phyloP scores from a whole-genome alignment of 1,284 basidiomycete genomes.

The Grifola frondosa region DNA sequence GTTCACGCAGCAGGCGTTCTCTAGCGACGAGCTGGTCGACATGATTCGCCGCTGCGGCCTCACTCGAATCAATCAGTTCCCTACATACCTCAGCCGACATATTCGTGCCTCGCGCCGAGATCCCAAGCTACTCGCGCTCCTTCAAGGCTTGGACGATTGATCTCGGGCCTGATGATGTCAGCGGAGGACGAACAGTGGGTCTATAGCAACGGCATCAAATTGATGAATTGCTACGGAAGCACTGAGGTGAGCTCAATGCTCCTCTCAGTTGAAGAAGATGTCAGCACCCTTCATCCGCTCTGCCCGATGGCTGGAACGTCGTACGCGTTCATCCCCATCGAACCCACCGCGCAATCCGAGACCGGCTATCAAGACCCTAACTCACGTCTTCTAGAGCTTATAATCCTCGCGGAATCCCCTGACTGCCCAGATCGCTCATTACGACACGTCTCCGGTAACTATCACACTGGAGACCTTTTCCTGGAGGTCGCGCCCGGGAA shows the following conservation, averaged over 20 bases:
- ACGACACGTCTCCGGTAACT: conserved; percentile 58
- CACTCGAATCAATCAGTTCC: conserved; percentile 70
- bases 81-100: conserved; percentile 61
- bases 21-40: conserved; percentile 64
- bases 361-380: conserved; percentile 49
- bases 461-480: conserved; percentile 76
- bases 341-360: conserved; percentile 33
- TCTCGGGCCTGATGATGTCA: conserved; percentile 58
- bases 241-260: conserved; percentile 72
- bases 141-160: conserved; percentile 59
- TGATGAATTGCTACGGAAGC: conserved; percentile 71
- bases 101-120: conserved; percentile 59
- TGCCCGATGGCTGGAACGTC: conserved; percentile 54
- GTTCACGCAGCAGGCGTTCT: conserved; percentile 60
- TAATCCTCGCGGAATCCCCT: conserved; percentile 59
- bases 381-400: conserved; percentile 57
- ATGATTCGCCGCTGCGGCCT: conserved; percentile 68
- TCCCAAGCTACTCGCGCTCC: conserved; percentile 56
- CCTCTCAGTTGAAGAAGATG: conserved; percentile 36
- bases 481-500: conserved; percentile 51
- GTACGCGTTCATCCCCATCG: conserved; percentile 58
- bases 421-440: conserved; percentile 67
- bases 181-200: conserved; percentile 69
- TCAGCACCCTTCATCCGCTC: conserved; percentile 44
- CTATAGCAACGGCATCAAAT: conserved; percentile 51